Evolutionary conservation across 106 monocot species (phyloP).

Genomic region (Acorus gramineus): DNA sequence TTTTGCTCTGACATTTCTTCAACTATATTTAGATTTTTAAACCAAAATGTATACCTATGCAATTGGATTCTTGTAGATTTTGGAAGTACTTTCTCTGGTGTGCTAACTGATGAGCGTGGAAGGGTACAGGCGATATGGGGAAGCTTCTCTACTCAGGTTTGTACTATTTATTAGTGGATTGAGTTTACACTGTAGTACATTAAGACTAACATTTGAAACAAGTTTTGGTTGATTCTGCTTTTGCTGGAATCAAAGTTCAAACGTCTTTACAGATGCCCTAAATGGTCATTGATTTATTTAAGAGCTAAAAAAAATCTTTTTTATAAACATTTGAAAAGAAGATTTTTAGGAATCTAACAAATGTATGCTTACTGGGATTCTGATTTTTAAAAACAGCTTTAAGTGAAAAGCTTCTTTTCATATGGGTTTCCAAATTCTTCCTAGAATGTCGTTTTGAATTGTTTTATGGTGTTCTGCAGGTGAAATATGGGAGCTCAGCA

Average conservation of each 20-base stretch:
- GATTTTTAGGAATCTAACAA: too few relatives aligned
- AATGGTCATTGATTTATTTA: too few relatives aligned
- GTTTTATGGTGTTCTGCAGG: conserved; percentile 16
- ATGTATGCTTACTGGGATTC: too few relatives aligned
- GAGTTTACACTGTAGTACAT: too few relatives aligned
- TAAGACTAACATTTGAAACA: too few relatives aligned
- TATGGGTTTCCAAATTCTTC: too few relatives aligned
- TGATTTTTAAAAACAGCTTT: too few relatives aligned
- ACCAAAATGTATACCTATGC: background rate
- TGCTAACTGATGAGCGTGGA: conserved; percentile 81
- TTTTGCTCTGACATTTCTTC: background rate
- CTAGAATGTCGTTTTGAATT: background rate
- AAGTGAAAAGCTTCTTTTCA: background rate
- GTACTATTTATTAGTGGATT: background rate
- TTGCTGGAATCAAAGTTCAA: too few relatives aligned
- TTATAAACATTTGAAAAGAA: too few relatives aligned
- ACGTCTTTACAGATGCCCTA: too few relatives aligned
- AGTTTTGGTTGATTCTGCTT: too few relatives aligned
- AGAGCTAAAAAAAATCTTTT: too few relatives aligned
- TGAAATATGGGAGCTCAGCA: conserved; percentile 51
- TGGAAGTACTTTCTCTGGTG: conserved; percentile 84
- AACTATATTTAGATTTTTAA: background rate
- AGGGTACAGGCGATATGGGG: conserved; percentile 89
- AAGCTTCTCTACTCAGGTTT: conserved; percentile 96
- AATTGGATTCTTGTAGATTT: conserved; percentile 42